Base-by-base conservation (phyloP, 305 asterid species). In the Rubia balearica region DNA sequence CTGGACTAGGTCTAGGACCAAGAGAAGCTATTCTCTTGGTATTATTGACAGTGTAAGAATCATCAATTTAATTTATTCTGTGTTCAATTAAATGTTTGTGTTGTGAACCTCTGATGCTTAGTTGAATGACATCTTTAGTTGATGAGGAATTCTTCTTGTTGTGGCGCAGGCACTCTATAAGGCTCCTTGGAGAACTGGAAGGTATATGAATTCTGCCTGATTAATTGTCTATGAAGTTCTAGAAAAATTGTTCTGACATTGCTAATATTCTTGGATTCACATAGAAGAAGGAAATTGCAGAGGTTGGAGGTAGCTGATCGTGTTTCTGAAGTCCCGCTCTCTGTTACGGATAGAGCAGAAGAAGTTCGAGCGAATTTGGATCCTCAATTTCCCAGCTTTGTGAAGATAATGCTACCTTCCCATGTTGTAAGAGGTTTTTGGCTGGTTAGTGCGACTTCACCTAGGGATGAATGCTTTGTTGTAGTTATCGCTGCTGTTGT, bases 341-440 rank as follows among this genome's bases (percentile, higher is more conserved):
- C 62, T 40, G 76, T 41, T 16, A 71, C 71, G 80, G 71, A 71
- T 55, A 70, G 81, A 68, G 82, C 84, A 16, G 72, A 57, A 65
- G 80, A 77, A 51, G 69, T 80, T 80, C 76, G 67, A 56, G 81
- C 74, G 14, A 74, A 74, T 33, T 80, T 80, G 6, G 73, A 71
- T 66, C 51, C 76, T 59, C 21, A 33, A 27, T 73, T 67, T 72
- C 83, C 86, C 46, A 75, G 80, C 84, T 78, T 83, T 67, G 63
- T 80, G 4, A 83, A 73, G 74, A 46, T 75, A 19, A 76, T 83
- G 82, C 72, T 73, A 36, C 84, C 65, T n/a, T 80, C 87, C 24
- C 83, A 83, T 57, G 84, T 83, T 73, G 68, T 77, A 11, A 56
- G 62, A 5, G 81, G 79, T 65, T 83, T 78, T 74, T 83, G 81